Evolutionary conservation across 2,329 filamentous ascomycete genomes (phyloP), one percentile per base, ranked within the genome.

Genomic region (Colletotrichum horii): DNA sequence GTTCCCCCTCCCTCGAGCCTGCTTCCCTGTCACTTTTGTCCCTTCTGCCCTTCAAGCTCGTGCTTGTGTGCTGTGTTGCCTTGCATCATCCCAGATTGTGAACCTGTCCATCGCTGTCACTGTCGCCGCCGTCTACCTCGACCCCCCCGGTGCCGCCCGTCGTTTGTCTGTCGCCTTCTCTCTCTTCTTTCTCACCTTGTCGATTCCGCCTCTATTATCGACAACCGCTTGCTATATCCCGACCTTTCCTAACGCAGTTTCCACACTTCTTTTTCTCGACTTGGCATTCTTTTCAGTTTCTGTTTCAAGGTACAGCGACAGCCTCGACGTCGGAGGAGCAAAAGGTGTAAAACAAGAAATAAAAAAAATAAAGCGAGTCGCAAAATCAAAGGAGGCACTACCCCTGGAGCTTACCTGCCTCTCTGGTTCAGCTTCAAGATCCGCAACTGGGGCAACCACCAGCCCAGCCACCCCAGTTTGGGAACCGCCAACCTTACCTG

Each of bases 101-200:
- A n/a, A 22, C 69, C 38, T 75, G 67, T 52, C n/a, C 43, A 52
- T 52, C 43, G 43, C 43, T 52, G 43, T 52, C 43, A 52, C n/a
- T 52, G n/a, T 71, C 48, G 67, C 52, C 68, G 87, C 90, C 16
- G 96, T 96, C 84, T 97, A 95, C 87, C 94, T 93, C 86, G 97
- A 97, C 85, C 93, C 91, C 93, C 91, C 76, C 62, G 26, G 58
- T 30, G 58, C 58, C 15, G 30, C 58, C 28, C 19, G 28, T n/a
- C 28, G 56, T 30, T 30, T 30, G 24, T 60, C 56, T 60, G 56
- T 19, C 43, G n/a, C 43, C 58, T 34, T 19, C 19, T 30, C 32
- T 30, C 28, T 32, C 58, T 22, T 61, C 58, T 74, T 30, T 38
- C 70, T 52, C n/a, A 36, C 60, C 48, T 65, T 16, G 24, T 38